Base-by-base conservation (phyloP, 2,329 filamentous ascomycete genomes). In the Penicillium sp. region DNA sequence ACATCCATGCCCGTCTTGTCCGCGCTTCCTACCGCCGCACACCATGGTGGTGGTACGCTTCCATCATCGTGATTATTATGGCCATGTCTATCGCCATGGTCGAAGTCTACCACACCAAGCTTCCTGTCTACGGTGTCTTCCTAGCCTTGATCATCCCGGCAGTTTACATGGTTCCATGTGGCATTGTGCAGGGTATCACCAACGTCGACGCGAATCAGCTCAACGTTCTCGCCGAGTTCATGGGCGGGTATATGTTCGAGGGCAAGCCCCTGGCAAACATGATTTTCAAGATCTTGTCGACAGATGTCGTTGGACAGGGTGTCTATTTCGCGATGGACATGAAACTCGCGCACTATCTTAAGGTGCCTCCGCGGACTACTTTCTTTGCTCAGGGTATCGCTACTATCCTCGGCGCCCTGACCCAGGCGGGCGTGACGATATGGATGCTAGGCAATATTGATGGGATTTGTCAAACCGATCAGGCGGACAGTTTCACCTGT, bases 261-360 rank as follows among this genome's bases (percentile, higher is more conserved):
- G 78, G 77, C 3, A 73, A 70, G 48, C 77, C 77, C 1, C 66
- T 80, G 5, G 77, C 75, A 24, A 78, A 77, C 55, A 77, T 79
- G 78, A 65, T 77, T 14, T 79, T 79, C 66, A 79, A 79, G 63
- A 70, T 74, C 19, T 64, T 79, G 5, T 76, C 74, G 3, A 75
- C 71, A 2, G 76, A 78, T 56, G 75, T 77, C 37, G 65, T 78
- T 55, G 73, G 75, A 14, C 78, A 81, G 57, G 79, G 75, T 0
- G 71, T 80, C 16, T 79, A 75, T 39, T 82, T 81, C 53, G 72
- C 74, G 1, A 74, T 77, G 59, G 80, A 83, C 60, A 74, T 82
- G 74, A 83, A 83, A 66, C 68, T 83, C 35, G 80, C 75, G 1
- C 80, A 81, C 55, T 82, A 82, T 65, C 68, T 81, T 54, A 82